A percentile compares a stretch with the other conserved stretches of the same genome.
Evolutionary conservation across 129 eudicot genomes (phyloP).

Genomic region (Chrysanthemum makinoi): DNA sequence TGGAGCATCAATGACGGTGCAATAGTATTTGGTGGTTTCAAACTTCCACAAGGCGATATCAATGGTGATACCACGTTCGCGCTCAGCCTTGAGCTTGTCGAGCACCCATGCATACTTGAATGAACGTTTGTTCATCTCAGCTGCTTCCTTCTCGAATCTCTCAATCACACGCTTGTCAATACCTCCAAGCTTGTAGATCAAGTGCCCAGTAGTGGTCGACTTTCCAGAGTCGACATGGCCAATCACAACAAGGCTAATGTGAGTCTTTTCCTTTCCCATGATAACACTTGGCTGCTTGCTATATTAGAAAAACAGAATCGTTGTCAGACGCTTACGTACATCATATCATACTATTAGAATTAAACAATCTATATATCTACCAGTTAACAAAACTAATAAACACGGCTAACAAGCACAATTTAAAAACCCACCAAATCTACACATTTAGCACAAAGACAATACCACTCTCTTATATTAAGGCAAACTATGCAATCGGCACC

Average conservation of each 20-base stretch:
- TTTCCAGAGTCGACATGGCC: conserved; percentile 49
- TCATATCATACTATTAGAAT: no score
- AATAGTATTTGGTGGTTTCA: conserved; percentile 53
- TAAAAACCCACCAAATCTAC: background rate
- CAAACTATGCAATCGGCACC: background rate
- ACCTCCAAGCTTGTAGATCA: conserved; percentile 59
- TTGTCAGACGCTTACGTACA: background rate
- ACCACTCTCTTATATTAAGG: background rate
- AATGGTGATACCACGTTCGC: conserved; percentile 60
- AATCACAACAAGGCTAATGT: conserved; percentile 38
- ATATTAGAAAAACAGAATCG: background rate
- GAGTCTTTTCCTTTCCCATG: conserved; percentile 43
- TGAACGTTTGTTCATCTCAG: conserved; percentile 62
- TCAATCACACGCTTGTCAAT: conserved; percentile 65
- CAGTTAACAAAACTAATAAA: no score
- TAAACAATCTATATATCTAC: no score
- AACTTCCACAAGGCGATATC: conserved; percentile 62
- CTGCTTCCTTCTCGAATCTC: conserved; percentile 55
- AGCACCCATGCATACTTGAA: conserved; percentile 63
- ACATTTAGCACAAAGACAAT: background rate
- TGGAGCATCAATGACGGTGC: conserved; percentile 64
- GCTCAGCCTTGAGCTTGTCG: conserved; percentile 61
- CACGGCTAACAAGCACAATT: background rate
- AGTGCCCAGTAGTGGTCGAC: conserved; percentile 48
- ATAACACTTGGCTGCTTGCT: conserved; percentile 12